A percentile compares a stretch with the other conserved stretches of the same genome.
Conservation (phyloP, 306 rosid species). For the Quercus wislizeni region DNA sequence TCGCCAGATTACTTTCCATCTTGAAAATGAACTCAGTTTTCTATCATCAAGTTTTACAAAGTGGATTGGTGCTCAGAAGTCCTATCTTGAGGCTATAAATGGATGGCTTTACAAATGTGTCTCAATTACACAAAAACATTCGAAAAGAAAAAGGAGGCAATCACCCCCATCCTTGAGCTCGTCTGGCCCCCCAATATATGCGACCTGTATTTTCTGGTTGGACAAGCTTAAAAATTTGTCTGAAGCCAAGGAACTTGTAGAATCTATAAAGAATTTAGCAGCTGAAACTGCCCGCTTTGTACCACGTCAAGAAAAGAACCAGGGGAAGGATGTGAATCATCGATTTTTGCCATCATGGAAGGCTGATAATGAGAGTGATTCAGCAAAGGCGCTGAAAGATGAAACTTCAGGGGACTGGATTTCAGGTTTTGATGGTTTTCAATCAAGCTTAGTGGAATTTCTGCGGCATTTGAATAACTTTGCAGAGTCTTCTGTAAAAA, state of each 20-base stretch:
- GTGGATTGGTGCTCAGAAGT: constrained; percentile 85
- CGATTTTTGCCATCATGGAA: constrained; percentile 38
- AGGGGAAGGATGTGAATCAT: constrained; percentile 40
- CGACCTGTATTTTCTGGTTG: constrained; percentile 62
- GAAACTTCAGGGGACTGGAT: constrained; percentile 52
- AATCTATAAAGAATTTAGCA: constrained; percentile 62
- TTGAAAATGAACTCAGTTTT: constrained; percentile 62
- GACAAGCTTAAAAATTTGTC: constrained; percentile 30
- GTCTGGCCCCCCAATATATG: constrained; percentile 74
- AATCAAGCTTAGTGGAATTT: constrained; percentile 54
- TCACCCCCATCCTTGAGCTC: constrained; percentile 13
- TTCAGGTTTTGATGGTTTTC: constrained; percentile 60
- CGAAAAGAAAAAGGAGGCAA: constrained; percentile 49
- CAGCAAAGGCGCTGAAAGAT: constrained; percentile 41
- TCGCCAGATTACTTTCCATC: constrained; percentile 57
- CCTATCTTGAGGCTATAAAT: constrained; percentile 58
- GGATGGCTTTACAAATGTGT: constrained; percentile 86
- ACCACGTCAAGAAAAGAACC: constrained; percentile 73
- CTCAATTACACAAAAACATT: constrained; percentile 36
- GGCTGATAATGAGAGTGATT: constrained; percentile 38
- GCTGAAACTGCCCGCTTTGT: constrained; percentile 52
- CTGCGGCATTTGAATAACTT: constrained; percentile 45
- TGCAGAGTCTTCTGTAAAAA: constrained; percentile 57
- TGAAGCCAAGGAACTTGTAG: constrained; percentile 51
- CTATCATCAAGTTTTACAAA: constrained; percentile 61